A percentile compares a stretch with the other conserved stretches of the same genome.
Evolutionary conservation across 768 basidiomycete species (phyloP).

Genomic region (Glaciozyma martinii): DNA sequence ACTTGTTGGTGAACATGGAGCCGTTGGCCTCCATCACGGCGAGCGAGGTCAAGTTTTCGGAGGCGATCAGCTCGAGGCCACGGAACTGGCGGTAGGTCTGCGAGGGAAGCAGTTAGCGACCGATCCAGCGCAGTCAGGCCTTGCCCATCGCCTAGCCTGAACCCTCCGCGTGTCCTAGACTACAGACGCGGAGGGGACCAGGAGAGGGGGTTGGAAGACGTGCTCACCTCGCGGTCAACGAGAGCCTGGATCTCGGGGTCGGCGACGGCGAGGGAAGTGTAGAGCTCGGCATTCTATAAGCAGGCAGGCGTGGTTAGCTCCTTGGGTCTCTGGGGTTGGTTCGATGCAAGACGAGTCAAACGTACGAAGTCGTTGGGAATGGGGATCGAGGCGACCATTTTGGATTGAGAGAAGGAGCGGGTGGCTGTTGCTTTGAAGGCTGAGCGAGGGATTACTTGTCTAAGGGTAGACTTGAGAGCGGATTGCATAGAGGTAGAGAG

Average conservation of each 20-base stretch:
- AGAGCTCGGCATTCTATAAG: slow-evolving; percentile 78
- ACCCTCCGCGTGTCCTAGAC: neutral
- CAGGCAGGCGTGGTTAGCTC: neutral
- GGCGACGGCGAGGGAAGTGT: slow-evolving; percentile 74
- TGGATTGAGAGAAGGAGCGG: neutral
- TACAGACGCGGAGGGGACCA: neutral
- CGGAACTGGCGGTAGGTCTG: slow-evolving; percentile 98
- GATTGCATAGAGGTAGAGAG: too few species aligned
- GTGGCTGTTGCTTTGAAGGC: neutral
- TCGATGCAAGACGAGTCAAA: neutral
- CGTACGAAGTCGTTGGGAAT: slow-evolving; percentile 42
- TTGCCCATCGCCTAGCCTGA: neutral
- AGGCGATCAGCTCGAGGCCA: slow-evolving; percentile 96
- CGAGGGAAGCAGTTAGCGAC: neutral
- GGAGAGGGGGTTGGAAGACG: neutral
- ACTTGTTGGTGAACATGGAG: slow-evolving; percentile 97
- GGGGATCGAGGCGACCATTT: slow-evolving; percentile 35
- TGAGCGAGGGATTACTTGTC: neutral
- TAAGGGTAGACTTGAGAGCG: neutral
- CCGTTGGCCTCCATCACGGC: slow-evolving; percentile 98
- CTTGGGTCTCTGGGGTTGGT: neutral
- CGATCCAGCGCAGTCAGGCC: neutral
- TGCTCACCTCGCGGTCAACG: slow-evolving; percentile 55
- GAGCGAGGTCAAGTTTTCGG: slow-evolving; percentile 95
- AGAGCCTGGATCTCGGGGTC: slow-evolving; percentile 95